A percentile compares a stretch with the other conserved stretches of the same genome.
Evolutionary conservation across 495 filamentous ascomycete species (phyloP).

Genomic region (Niebla homalea): DNA sequence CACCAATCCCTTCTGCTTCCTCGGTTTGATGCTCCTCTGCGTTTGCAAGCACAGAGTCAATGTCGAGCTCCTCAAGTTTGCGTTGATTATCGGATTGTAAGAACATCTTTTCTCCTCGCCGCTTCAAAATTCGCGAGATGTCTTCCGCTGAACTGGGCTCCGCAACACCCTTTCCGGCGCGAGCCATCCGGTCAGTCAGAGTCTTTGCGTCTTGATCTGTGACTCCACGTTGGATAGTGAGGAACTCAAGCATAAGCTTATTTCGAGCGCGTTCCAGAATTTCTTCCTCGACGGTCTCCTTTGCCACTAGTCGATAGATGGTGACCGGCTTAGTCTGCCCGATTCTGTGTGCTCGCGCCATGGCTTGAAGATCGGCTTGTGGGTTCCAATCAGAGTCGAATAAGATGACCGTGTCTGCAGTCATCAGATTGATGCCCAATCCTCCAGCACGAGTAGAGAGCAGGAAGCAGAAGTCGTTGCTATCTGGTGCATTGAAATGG

Average conservation of each 20-base stretch:
- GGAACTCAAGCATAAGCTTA: conserved; percentile 96
- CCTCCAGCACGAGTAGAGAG: conserved; percentile 92
- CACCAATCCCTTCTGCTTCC: conserved; percentile 76
- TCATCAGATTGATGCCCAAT: conserved; percentile 97
- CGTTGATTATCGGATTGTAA: conserved; percentile 91
- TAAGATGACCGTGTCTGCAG: conserved; percentile 92
- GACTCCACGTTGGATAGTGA: conserved; percentile 92
- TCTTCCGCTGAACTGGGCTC: conserved; percentile 82
- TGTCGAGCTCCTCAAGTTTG: conserved; percentile 95
- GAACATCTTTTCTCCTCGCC: conserved; percentile 91
- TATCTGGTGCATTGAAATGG: conserved; percentile 90
- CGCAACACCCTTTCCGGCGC: conserved; percentile 33
- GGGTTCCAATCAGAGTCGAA: conserved; percentile 99
- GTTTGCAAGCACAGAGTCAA: conserved; percentile 89
- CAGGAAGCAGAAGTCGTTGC: conserved; percentile 90
- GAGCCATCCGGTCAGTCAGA: conserved; percentile 56
- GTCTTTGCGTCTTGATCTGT: conserved; percentile 69
- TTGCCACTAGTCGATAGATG: conserved; percentile 88
- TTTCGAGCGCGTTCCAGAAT: conserved; percentile 90
- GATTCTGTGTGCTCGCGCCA: conserved; percentile 96
- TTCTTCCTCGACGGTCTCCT: conserved; percentile 97
- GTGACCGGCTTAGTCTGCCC: conserved; percentile 92
- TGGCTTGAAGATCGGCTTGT: conserved; percentile 93
- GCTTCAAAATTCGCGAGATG: conserved; percentile 85
- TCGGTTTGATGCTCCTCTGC: conserved; percentile 93